Conservation (phyloP, 108 stramenopile species). For the Cyclotella sp. region DNA sequence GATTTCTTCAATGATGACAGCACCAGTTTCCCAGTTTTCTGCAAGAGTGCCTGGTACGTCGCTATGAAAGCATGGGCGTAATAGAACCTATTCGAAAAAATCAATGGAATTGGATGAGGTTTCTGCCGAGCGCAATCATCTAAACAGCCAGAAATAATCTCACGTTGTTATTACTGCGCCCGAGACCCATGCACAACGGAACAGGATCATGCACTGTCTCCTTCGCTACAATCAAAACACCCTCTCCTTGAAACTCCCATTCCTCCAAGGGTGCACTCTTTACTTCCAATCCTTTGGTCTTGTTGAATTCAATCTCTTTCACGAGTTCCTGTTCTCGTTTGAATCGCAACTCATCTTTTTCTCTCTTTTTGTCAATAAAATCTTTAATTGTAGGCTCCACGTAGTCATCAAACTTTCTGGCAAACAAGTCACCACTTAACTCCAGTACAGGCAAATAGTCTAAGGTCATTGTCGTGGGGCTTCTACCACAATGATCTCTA, state of each 20-base stretch:
- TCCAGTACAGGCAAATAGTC: constrained; percentile 86
- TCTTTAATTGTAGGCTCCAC: constrained; percentile 74
- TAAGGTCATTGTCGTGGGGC: constrained; percentile 86
- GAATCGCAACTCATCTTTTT: constrained; percentile 58
- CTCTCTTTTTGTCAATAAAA: constrained; percentile 71
- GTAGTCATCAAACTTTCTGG: constrained; percentile 83
- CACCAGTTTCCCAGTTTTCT: constrained; percentile 80
- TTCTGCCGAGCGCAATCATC: neutral
- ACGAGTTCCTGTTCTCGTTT: constrained; percentile 30
- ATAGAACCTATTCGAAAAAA: constrained; percentile 22
- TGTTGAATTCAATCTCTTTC: constrained; percentile 33
- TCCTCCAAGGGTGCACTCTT: constrained; percentile 44
- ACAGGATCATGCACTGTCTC: constrained; percentile 62
- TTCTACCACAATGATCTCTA: constrained; percentile 89
- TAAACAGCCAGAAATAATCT: neutral
- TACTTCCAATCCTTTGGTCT: constrained; percentile 33
- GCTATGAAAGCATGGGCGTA: constrained; percentile 85
- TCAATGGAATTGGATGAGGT: neutral
- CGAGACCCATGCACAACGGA: constrained; percentile 85
- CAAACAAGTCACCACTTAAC: constrained; percentile 85
- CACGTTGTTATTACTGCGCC: constrained; percentile 54
- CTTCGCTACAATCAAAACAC: constrained; percentile 85
- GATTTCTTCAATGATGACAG: constrained; percentile 84
- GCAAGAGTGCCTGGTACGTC: constrained; percentile 70
- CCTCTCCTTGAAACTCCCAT: constrained; percentile 80